Conservation (phyloP, 352 stramenopile genomes). For the Phytophthora ramorum region DNA sequence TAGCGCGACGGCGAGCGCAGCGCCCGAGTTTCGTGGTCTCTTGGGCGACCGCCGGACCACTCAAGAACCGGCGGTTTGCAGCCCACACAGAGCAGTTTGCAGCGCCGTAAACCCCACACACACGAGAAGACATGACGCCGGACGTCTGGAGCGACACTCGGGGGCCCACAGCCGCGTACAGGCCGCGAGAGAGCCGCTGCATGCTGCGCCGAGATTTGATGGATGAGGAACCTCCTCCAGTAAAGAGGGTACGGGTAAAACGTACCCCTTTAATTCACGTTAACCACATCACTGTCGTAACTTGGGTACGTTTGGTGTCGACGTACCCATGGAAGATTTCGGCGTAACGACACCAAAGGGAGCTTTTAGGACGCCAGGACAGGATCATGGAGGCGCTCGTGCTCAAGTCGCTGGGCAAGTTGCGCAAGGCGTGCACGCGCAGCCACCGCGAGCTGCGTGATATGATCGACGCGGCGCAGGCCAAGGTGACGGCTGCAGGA, state of each 20-base stretch:
- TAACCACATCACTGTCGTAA: not conserved
- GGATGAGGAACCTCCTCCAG: not conserved
- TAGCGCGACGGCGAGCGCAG: constrained; percentile 12
- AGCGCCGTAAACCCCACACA: not conserved
- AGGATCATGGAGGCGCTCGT: constrained; percentile 66
- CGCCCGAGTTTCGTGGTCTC: constrained; percentile 21
- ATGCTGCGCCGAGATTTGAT: constrained; percentile 7
- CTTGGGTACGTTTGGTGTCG: not conserved
- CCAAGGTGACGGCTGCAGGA: constrained; percentile 46
- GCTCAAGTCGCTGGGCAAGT: constrained; percentile 77
- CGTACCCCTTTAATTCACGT: not conserved
- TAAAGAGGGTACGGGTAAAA: not conserved
- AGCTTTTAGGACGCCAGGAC: not conserved
- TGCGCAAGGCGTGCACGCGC: constrained; percentile 77
- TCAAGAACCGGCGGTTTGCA: constrained; percentile 18
- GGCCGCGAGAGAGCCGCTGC: constrained; percentile 23
- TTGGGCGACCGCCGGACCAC: not conserved
- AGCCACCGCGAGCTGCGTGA: constrained; percentile 82
- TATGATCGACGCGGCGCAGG: constrained; percentile 61
- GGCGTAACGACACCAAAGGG: constrained; percentile 8
- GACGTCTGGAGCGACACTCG: not conserved
- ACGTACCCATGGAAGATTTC: constrained; percentile 17
- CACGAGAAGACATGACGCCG: not conserved
- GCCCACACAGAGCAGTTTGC: not conserved
- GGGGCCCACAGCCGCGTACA: constrained; percentile 6